Percentiles rank a stretch among this genome's conserved stretches.
phyloP scores from a whole-genome alignment of 345 rosid species.

The Carallia brachiata region DNA sequence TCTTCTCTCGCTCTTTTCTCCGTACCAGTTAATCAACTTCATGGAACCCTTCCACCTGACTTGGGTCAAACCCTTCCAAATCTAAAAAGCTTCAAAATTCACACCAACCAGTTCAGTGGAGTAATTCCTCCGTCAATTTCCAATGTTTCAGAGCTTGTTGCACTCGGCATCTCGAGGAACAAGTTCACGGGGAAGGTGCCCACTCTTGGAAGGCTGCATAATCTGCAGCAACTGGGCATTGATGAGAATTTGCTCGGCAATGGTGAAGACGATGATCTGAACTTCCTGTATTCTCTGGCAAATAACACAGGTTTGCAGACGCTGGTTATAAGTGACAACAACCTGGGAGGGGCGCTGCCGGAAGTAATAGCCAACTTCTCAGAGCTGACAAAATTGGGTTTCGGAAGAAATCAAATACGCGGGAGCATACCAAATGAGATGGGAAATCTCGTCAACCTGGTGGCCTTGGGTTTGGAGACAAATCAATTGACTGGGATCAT shows the following conservation, averaged over 20 bases:
- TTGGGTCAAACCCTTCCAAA: conserved; percentile 14
- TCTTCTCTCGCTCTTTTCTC: neutral
- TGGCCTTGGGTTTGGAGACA: neutral
- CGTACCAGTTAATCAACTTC: conserved; percentile 14
- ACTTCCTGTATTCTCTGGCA: conserved; percentile 4
- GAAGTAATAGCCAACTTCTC: conserved; percentile 18
- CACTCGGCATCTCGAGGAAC: neutral
- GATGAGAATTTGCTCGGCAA: conserved; percentile 14
- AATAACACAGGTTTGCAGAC: neutral
- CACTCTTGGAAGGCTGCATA: conserved; percentile 7
- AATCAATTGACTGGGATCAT: conserved; percentile 13
- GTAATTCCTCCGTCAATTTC: conserved; percentile 22
- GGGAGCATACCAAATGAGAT: conserved; percentile 16
- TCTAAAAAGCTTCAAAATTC: neutral
- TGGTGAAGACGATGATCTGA: conserved; percentile 2
- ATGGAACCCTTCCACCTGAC: conserved; percentile 21
- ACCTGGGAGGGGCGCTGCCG: conserved; percentile 20
- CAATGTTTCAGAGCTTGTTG: conserved; percentile 19
- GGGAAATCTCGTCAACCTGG: conserved; percentile 8
- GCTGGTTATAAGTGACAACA: neutral
- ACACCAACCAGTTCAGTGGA: conserved; percentile 11
- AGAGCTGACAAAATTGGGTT: neutral
- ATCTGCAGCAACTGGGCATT: conserved; percentile 4
- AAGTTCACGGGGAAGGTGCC: conserved; percentile 18
- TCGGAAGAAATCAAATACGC: conserved; percentile 7